Base-by-base conservation (phyloP, 352 stramenopile genomes). In the Globisporangium rhizosaccharum region DNA sequence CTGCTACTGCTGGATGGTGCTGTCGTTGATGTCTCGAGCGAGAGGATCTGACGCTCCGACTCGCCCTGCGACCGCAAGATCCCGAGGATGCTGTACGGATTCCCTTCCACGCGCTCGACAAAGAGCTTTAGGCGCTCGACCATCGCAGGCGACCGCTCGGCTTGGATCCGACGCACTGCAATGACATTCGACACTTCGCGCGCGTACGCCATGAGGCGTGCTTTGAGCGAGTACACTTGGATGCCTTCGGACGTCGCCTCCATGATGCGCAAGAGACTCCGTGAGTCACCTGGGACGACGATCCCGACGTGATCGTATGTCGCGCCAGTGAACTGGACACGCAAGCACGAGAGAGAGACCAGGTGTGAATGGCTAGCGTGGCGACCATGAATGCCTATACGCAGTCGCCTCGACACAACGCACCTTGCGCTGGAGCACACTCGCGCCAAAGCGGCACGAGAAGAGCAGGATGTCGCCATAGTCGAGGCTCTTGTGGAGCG, bases 291-390 rank as follows among this genome's bases (percentile, higher is more conserved):
- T 3, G 85, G 85, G 0, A 92, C 80, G 15, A 94, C 82, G 17
- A 94, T 88, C 0, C 76, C 85, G 36, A 88, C 82, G 45, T 94
- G 85, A 52, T 94, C 85, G 53, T 92, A 94, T 53, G 77, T 86
- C 2, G 82, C 72, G 6, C 84, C 68, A 44, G 84, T 94, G 39
- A 88, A 81, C 79, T 88, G 56, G 57, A 30, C 39, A 17, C 1
- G 50, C n/a, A 49, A 18, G 51, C 8, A 49, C 6, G 23, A 42
- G 46, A 53, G 14, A 30, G 23, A 33, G 20, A 50, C 20, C 25
- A 46, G 9, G 42, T 18, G 26, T 51, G 20, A 30, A 9, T 6
- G 26, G 30, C 18, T 45, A 18, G 12, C 28, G 6, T 33, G 28
- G 28, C 28, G 2, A 33, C 28, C 28, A 33, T 6, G 28, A 33